Percentiles rank a stretch among this genome's conserved stretches.
Evolutionary conservation across 2,329 filamentous ascomycete species (phyloP).

Genomic region (Pseudocercospora eumusae): DNA sequence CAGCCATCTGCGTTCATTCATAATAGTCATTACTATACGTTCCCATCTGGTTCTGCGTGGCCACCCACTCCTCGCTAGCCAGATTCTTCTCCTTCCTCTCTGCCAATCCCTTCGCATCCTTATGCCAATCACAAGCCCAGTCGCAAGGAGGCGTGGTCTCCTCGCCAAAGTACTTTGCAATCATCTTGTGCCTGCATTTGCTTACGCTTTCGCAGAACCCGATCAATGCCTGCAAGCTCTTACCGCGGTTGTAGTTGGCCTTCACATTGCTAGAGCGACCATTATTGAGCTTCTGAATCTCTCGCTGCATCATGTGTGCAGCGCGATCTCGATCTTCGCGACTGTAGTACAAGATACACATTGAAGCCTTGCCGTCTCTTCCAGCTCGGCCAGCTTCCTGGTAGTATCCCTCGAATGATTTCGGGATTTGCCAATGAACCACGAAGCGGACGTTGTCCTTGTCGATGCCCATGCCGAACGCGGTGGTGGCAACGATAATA

Average conservation of each 20-base stretch:
- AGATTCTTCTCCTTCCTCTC: constrained; percentile 48
- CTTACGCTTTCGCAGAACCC: constrained; percentile 77
- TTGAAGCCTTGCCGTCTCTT: constrained; percentile 80
- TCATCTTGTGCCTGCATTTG: constrained; percentile 72
- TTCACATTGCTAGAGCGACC: constrained; percentile 40
- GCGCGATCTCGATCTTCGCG: constrained; percentile 81
- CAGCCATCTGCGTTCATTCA: constrained; percentile 27
- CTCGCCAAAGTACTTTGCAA: constrained; percentile 78
- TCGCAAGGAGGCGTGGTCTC: constrained; percentile 41
- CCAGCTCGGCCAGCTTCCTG: constrained; percentile 93
- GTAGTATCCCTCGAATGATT: constrained; percentile 94
- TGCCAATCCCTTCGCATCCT: constrained; percentile 46
- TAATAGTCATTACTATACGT: constrained; percentile 42
- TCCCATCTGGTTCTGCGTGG: constrained; percentile 50
- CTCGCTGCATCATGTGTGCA: constrained; percentile 53
- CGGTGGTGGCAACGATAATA: constrained; percentile 91
- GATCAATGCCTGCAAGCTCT: constrained; percentile 60
- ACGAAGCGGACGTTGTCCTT: constrained; percentile 94
- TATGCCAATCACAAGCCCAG: constrained; percentile 54
- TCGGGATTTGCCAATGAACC: constrained; percentile 89
- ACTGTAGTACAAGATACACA: constrained; percentile 89
- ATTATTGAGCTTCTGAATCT: constrained; percentile 42
- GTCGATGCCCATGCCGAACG: constrained; percentile 97
- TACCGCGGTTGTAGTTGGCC: constrained; percentile 44
- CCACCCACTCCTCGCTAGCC: constrained; percentile 53